Conservation (phyloP, 75 land plant genomes). For the Cupressus sempervirens region DNA sequence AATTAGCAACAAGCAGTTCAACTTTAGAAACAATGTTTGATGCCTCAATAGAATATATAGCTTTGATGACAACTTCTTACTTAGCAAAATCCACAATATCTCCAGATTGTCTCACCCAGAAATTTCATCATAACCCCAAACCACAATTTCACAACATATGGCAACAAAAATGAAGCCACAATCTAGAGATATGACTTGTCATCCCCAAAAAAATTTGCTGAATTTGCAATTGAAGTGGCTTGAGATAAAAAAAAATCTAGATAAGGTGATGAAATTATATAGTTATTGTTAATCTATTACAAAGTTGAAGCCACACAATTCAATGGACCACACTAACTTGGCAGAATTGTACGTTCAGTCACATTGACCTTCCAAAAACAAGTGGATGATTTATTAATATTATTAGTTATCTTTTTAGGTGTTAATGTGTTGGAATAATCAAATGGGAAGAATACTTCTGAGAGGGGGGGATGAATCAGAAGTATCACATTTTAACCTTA, state of each 20-base stretch:
- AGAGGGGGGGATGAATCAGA: too few species aligned
- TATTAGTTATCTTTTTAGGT: too few species aligned
- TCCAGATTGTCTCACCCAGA: background rate
- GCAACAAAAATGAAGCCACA: background rate
- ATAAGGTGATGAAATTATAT: background rate
- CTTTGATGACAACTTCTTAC: background rate
- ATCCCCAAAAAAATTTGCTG: background rate
- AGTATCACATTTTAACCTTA: too few species aligned
- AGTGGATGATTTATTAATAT: background rate
- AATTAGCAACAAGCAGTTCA: constrained; percentile 11
- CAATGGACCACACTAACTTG: background rate
- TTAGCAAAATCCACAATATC: constrained; percentile 1
- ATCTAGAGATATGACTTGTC: background rate
- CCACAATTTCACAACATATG: background rate
- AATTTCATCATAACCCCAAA: background rate
- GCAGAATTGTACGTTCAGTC: background rate
- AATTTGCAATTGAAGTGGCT: background rate
- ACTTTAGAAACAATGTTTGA: background rate
- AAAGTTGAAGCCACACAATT: background rate
- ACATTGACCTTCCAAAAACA: background rate
- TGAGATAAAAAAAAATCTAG: background rate
- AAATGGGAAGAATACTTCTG: too few species aligned
- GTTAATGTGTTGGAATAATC: too few species aligned
- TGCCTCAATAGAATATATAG: background rate
- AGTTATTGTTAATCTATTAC: constrained; percentile 5